phyloP scores from a whole-genome alignment of 345 rosid species.

The Aegle marmelos region DNA sequence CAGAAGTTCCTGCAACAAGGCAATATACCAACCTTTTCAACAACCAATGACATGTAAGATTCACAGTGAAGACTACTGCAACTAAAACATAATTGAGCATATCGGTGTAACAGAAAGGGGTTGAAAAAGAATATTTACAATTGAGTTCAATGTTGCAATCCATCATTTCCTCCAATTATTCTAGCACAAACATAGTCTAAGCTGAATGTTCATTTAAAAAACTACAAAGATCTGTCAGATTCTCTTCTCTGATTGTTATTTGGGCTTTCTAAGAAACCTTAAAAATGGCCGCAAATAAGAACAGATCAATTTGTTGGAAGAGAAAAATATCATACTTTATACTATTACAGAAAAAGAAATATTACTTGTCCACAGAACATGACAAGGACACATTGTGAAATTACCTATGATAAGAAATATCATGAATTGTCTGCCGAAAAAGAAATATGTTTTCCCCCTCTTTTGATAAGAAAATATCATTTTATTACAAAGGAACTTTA shows the following conservation, averaged over 20 bases:
- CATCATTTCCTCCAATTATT: neutral
- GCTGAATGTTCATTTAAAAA: neutral
- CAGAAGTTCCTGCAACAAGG: slow-evolving; percentile 67
- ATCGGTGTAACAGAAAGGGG: neutral
- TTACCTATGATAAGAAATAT: no score
- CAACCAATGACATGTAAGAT: neutral
- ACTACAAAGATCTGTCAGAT: neutral
- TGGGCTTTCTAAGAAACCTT: neutral
- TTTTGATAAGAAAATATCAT: no score
- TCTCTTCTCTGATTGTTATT: neutral
- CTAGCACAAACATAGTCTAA: neutral
- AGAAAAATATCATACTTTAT: neutral
- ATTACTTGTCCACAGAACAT: no score
- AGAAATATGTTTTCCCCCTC: no score
- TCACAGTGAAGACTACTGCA: neutral
- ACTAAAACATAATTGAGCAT: neutral
- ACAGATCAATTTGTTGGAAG: neutral
- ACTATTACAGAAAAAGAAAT: no score
- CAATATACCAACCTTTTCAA: slow-evolving; percentile 3
- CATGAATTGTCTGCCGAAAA: no score
- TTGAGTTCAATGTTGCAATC: neutral
- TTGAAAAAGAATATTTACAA: neutral
- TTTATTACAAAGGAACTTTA: neutral
- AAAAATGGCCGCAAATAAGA: neutral
- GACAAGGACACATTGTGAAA: no score